phyloP scores from a whole-genome alignment of 352 stramenopile species.

The Poterioochromonas sp. region DNA sequence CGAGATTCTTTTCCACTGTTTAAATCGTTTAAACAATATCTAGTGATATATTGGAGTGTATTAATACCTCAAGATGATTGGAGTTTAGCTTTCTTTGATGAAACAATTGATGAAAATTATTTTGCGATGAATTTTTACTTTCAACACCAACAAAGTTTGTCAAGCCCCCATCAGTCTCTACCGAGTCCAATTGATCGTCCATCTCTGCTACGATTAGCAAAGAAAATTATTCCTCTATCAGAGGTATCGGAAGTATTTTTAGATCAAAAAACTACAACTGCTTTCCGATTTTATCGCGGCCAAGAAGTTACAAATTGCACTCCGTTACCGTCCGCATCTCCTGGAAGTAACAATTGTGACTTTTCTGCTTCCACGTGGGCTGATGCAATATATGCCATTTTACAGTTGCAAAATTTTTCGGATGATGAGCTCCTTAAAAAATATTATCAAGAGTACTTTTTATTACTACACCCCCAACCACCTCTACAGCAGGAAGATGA shows the following conservation, averaged over 20 bases:
- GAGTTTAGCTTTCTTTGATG: neutral
- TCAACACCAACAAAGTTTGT: no score
- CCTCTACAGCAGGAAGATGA: neutral
- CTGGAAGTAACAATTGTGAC: neutral
- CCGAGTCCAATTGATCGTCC: neutral
- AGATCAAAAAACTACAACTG: neutral
- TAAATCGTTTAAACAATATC: neutral
- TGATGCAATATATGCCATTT: neutral
- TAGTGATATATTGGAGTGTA: neutral
- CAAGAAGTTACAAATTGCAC: neutral
- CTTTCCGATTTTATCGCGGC: slow-evolving; percentile 4
- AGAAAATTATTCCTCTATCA: neutral
- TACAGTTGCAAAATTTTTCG: neutral
- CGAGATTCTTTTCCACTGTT: neutral
- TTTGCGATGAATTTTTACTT: no score
- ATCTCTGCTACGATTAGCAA: neutral
- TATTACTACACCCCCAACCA: neutral
- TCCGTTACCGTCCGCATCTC: neutral
- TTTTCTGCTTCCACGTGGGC: neutral
- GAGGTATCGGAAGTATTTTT: neutral
- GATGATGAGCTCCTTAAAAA: neutral
- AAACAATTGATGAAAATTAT: no score
- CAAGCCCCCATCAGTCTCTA: neutral
- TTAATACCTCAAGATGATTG: neutral
- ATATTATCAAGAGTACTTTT: neutral